Evolutionary conservation across 257 asterid genomes (phyloP).

Genomic region (Catharanthus roseus): DNA sequence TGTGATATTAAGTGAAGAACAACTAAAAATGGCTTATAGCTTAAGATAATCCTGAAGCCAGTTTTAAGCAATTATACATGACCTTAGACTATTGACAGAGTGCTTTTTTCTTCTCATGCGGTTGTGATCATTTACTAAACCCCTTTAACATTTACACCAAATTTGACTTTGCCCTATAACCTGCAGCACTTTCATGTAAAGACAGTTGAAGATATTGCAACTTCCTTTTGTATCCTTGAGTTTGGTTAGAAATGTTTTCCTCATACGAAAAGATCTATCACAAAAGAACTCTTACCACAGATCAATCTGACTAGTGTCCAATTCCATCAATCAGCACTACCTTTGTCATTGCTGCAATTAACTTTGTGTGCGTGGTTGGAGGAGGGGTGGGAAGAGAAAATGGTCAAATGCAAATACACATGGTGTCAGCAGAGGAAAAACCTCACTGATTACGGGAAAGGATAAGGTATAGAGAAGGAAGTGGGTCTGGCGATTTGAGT

Average conservation of each 20-base stretch:
- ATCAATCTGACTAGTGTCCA: background rate
- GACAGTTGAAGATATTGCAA: background rate
- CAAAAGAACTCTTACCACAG: background rate
- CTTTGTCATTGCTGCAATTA: background rate
- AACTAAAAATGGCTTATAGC: too few relatives aligned
- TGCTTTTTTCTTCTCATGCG: background rate
- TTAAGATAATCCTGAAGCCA: too few relatives aligned
- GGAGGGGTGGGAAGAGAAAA: background rate
- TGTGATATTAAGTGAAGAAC: too few relatives aligned
- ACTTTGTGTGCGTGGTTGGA: too few relatives aligned
- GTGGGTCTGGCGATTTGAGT: background rate
- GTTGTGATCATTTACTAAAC: background rate
- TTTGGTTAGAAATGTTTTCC: background rate
- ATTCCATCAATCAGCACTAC: background rate
- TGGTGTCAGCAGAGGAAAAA: background rate
- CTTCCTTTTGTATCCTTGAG: background rate
- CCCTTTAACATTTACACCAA: background rate
- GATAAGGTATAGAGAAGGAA: too few relatives aligned
- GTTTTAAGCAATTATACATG: too few relatives aligned
- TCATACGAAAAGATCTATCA: background rate
- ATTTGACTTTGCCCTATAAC: background rate
- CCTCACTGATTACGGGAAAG: background rate
- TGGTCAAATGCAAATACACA: background rate
- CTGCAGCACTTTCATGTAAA: background rate
- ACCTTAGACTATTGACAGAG: background rate